phyloP scores from a whole-genome alignment of 2,329 filamentous ascomycete genomes.

The Phaeosphaeriaceae sp. region DNA sequence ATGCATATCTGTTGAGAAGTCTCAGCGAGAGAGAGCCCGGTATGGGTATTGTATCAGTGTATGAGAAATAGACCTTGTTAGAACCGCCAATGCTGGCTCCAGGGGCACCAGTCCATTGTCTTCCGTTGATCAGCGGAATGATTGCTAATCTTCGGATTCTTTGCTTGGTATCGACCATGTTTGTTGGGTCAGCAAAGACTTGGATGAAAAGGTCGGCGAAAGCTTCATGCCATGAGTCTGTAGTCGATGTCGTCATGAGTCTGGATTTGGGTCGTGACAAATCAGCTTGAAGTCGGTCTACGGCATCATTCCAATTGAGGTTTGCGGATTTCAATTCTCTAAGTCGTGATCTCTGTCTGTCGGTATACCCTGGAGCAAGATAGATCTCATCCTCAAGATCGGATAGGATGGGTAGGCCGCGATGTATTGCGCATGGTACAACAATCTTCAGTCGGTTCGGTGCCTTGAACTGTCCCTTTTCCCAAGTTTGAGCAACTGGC shows the following conservation, averaged over 20 bases:
- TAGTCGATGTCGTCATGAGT: background rate
- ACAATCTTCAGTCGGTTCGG: conserved; percentile 9
- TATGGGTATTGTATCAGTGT: conserved; percentile 9
- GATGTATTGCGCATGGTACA: background rate
- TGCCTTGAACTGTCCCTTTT: conserved; percentile 10
- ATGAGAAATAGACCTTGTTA: conserved; percentile 22
- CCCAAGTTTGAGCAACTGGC: conserved; percentile 20
- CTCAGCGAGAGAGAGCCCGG: conserved; percentile 13
- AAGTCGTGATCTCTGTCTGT: background rate
- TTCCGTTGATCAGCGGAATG: conserved; percentile 14
- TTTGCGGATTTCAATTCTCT: conserved; percentile 5
- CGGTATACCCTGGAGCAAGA: conserved; percentile 18
- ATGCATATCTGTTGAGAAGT: conserved; percentile 14
- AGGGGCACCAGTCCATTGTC: conserved; percentile 21
- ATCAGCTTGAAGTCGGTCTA: conserved; percentile 16
- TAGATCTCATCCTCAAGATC: conserved; percentile 21
- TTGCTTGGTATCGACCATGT: background rate
- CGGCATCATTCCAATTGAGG: background rate
- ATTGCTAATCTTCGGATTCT: conserved; percentile 15
- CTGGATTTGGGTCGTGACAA: background rate
- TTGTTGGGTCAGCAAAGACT: conserved; percentile 9
- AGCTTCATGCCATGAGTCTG: conserved; percentile 21
- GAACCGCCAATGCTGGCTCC: conserved; percentile 1
- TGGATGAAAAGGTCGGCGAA: too few species aligned
- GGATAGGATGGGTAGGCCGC: conserved; percentile 14